Base-by-base conservation (phyloP, 2,329 filamentous ascomycete genomes). In the Ophiostoma sp. region DNA sequence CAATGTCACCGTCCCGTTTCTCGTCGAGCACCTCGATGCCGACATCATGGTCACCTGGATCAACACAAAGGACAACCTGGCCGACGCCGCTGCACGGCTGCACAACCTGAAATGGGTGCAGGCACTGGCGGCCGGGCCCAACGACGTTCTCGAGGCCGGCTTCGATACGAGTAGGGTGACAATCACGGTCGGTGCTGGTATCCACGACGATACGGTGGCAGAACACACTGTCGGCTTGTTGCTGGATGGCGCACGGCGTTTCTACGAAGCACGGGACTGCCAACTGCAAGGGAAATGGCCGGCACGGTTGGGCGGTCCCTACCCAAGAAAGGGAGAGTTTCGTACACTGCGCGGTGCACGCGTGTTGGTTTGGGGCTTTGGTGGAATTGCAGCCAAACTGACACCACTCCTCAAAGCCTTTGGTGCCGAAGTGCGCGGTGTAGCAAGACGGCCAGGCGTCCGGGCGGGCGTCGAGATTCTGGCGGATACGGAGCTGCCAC, bases 21-120 rank as follows among this genome's bases (percentile, higher is more conserved):
- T 84, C 0, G 81, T 83, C 7, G 80, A 84, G 42, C 81, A 81
- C 73, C 77, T 79, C 74, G 84, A 86, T 76, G 84, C 84, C 74
- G 82, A 84, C 11, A 80, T 84, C 73, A 79, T 86, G 12, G 77
- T 86, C 7, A 84, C 84, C 6, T 86, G 84, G 84, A 76, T 78
- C 75, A 86, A 86, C 79, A 79, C 78, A 25, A 68, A 81, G 1
- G 77, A 78, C 4, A 84, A 84, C 78, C 82, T 86, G 69, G 79
- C 81, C 63, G 82, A 85, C 75, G 84, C 84, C 28, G 83, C 82
- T 0, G 69, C 77, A 63, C 82, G 82, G 25, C 80, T 85, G 77
- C 82, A 80, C 52, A 82, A 82, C 33, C 78, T 86, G 33, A 79
- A 80, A 72, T 86, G 84, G 84, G 85, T 61, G 31, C 57, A 61